Conservation (phyloP, 176 grass and related monocot species). For the Paspalum notatum region DNA sequence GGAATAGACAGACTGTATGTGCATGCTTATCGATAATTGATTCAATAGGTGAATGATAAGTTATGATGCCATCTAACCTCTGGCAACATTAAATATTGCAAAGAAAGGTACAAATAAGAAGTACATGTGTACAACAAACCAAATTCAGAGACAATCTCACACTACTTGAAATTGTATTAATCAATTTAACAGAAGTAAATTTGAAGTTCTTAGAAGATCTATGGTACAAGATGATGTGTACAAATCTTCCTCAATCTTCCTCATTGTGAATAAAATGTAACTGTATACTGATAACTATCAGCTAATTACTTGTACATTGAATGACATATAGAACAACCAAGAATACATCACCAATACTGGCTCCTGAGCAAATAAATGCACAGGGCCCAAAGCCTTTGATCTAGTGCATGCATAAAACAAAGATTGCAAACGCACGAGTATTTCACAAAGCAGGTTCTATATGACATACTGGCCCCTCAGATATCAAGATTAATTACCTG, state of each 20-base stretch:
- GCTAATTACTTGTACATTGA: slow-evolving; percentile 20
- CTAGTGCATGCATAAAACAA: slow-evolving; percentile 25
- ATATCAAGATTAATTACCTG: slow-evolving; percentile 69
- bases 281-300: background rate
- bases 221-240: background rate
- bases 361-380: slow-evolving; percentile 16
- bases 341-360: background rate
- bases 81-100: slow-evolving; percentile 28
- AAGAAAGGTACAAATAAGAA: slow-evolving; percentile 12
- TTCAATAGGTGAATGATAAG: slow-evolving; percentile 30
- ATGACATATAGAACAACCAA: slow-evolving; percentile 23
- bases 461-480: slow-evolving; percentile 33
- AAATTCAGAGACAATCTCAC: slow-evolving; percentile 2
- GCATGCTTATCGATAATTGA: background rate
- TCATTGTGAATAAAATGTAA: background rate
- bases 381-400: background rate
- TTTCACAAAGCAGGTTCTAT: slow-evolving; percentile 9
- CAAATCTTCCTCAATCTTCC: slow-evolving; percentile 4
- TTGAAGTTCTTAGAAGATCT: slow-evolving; percentile 24
- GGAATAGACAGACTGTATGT: slow-evolving; percentile 30
- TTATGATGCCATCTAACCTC: background rate
- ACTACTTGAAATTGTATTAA: background rate
- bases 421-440: background rate
- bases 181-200: slow-evolving; percentile 3
- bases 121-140: background rate